These are phyloP conservation scores for Blastobotrys buckinghamii DNA, from an alignment of 1,139 yeast species.

Conservation along the genomic window DNA sequence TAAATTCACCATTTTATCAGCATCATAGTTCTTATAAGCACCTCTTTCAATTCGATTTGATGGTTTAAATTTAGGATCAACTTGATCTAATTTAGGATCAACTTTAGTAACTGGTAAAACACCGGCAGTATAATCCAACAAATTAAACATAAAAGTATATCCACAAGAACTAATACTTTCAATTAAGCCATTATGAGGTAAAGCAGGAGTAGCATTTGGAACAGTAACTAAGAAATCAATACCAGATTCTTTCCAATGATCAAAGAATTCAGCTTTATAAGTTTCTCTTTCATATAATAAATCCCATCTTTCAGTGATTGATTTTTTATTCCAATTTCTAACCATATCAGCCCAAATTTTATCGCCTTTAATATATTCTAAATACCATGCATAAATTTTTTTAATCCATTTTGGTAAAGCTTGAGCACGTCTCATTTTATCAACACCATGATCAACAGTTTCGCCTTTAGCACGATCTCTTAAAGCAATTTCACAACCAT, in stretches of 20 bases:
- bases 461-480: slow-evolving; percentile 33
- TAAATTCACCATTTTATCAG: slow-evolving; percentile 52
- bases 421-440: slow-evolving; percentile 29
- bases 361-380: slow-evolving; percentile 33
- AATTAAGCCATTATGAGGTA: slow-evolving; percentile 36
- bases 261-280: slow-evolving; percentile 34
- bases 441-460: slow-evolving; percentile 36
- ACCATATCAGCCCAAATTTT: slow-evolving; percentile 37
- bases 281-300: slow-evolving; percentile 36
- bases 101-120: slow-evolving; percentile 55
- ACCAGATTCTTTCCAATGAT: slow-evolving; percentile 34
- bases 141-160: slow-evolving; percentile 58
- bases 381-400: slow-evolving; percentile 35
- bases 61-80: slow-evolving; percentile 32
- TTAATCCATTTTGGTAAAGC: slow-evolving; percentile 35
- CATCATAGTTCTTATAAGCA: slow-evolving; percentile 44
- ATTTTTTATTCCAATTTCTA: slow-evolving; percentile 36
- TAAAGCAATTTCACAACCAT: slow-evolving; percentile 32
- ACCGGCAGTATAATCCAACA: slow-evolving; percentile 53
- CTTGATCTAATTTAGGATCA: slow-evolving; percentile 41
- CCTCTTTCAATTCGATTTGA: slow-evolving; percentile 38
- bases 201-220: slow-evolving; percentile 38
- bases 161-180: slow-evolving; percentile 36
- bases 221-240: slow-evolving; percentile 37
- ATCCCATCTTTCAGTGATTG: slow-evolving; percentile 37